phyloP scores from a whole-genome alignment of 179 eudicot genomes.

The Spinacia oleracea region DNA sequence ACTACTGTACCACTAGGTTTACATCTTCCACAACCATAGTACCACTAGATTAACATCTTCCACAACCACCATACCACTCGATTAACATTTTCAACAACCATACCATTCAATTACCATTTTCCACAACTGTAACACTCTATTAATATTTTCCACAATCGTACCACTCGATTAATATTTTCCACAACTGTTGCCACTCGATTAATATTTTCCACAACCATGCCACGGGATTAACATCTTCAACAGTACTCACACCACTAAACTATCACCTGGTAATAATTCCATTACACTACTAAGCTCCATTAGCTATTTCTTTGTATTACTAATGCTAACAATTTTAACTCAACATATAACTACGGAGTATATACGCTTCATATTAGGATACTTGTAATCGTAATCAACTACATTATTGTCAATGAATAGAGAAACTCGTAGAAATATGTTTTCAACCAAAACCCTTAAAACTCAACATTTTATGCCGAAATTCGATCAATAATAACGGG shows the following conservation, averaged over 20 bases:
- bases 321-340: neutral
- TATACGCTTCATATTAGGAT: neutral
- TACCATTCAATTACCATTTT: neutral
- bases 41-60: neutral
- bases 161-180: neutral
- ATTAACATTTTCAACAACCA: neutral
- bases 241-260: neutral
- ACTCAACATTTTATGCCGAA: neutral
- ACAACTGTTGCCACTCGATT: neutral
- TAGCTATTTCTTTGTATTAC: neutral
- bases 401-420: neutral
- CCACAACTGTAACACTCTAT: neutral
- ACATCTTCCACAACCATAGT: neutral
- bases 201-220: neutral
- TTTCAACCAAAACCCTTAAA: neutral
- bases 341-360: neutral
- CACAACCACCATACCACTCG: neutral
- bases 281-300: neutral
- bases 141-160: neutral
- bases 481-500: neutral
- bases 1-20: neutral
- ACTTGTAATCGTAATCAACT: neutral
- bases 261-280: neutral
- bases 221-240: neutral
- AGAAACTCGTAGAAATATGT: neutral